Conservation (phyloP, 2,329 filamentous ascomycete genomes). For the Neonectria neomacrospora region DNA sequence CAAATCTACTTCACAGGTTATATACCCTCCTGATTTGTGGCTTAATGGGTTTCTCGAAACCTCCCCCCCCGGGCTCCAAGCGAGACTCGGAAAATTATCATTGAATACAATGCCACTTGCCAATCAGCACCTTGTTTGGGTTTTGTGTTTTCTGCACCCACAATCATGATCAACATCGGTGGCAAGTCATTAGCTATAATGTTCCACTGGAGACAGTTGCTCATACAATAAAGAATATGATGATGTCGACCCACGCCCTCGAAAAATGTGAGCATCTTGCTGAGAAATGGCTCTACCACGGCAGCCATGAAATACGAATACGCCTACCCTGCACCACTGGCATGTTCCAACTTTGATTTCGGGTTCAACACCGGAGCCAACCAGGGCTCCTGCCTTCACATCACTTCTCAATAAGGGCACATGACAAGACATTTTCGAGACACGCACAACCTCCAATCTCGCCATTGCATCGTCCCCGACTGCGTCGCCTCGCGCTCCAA, state of each 20-base stretch:
- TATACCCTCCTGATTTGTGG: no score
- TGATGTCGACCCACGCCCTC: not conserved
- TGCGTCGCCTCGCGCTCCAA: slow-evolving; percentile 6
- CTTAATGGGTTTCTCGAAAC: no score
- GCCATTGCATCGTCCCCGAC: slow-evolving; percentile 6
- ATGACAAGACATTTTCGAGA: slow-evolving; percentile 1
- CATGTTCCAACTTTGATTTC: slow-evolving; percentile 12
- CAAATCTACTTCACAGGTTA: not conserved
- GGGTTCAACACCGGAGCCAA: slow-evolving; percentile 11
- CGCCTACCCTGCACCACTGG: slow-evolving; percentile 19
- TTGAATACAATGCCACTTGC: no score
- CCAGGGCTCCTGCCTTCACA: not conserved
- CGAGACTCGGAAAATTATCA: no score
- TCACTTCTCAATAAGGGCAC: not conserved
- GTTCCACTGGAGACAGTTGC: no score
- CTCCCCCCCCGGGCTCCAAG: no score
- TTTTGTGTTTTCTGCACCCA: no score
- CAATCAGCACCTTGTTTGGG: no score
- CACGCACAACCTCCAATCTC: slow-evolving; percentile 11
- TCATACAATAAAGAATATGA: not conserved
- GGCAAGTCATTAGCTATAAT: not conserved
- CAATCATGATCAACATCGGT: no score
- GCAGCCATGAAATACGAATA: not conserved
- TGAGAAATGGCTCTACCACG: not conserved
- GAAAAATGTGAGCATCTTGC: not conserved